phyloP scores from a whole-genome alignment of 1,139 yeast species.

The Ogataea hybrid region DNA sequence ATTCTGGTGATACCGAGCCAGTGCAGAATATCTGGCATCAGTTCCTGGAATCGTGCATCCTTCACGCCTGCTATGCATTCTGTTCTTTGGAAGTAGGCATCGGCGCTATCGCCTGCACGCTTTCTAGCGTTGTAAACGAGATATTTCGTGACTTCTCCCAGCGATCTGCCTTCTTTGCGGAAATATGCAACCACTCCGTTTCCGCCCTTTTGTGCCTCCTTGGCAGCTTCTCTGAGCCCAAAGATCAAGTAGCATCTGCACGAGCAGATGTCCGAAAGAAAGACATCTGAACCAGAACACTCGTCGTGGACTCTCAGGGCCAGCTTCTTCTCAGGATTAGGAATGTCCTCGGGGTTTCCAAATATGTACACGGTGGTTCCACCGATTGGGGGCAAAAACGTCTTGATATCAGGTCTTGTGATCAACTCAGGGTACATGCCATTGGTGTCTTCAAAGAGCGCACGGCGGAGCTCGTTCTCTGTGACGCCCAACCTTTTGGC shows the following conservation, averaged over 20 bases:
- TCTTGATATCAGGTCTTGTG: slow-evolving; percentile 61
- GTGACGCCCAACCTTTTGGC: slow-evolving; percentile 57
- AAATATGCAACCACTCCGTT: slow-evolving; percentile 58
- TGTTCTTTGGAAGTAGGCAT: slow-evolving; percentile 60
- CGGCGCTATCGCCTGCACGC: slow-evolving; percentile 63
- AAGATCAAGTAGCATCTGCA: slow-evolving; percentile 62
- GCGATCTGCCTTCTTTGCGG: slow-evolving; percentile 63
- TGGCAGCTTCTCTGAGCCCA: slow-evolving; percentile 62
- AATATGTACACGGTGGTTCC: slow-evolving; percentile 61
- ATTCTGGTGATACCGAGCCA: slow-evolving; percentile 60
- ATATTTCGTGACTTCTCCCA: slow-evolving; percentile 65
- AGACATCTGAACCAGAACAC: slow-evolving; percentile 66
- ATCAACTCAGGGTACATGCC: slow-evolving; percentile 65
- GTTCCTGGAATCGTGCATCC: slow-evolving; percentile 63
- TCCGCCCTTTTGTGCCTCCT: slow-evolving; percentile 63
- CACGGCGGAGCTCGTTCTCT: slow-evolving; percentile 53
- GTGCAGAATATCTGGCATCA: slow-evolving; percentile 66
- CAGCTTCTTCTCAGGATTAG: slow-evolving; percentile 45
- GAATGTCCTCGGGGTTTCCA: slow-evolving; percentile 52
- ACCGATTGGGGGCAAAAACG: slow-evolving; percentile 62
- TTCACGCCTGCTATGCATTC: slow-evolving; percentile 66
- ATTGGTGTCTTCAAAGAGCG: slow-evolving; percentile 60
- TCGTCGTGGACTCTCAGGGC: slow-evolving; percentile 63
- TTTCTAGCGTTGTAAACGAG: slow-evolving; percentile 65
- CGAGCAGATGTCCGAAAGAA: slow-evolving; percentile 63